These are phyloP conservation scores for Mucor velutinosus DNA, from an alignment of 371 early-diverging fungal species.

Conservation along the genomic window DNA sequence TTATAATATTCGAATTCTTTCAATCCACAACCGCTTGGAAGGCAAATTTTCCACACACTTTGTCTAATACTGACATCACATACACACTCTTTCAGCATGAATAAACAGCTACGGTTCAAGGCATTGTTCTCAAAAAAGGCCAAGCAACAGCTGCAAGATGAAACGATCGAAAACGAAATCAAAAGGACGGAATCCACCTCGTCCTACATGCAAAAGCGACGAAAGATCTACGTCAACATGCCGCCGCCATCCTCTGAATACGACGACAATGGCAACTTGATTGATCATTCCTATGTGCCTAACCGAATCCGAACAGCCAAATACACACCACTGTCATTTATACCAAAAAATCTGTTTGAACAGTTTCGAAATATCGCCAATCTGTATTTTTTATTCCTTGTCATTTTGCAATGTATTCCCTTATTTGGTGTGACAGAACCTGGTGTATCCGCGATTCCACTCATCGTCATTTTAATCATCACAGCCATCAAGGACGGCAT, in stretches of 20 bases:
- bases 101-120: conserved; percentile 14
- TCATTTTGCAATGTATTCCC: conserved; percentile 83
- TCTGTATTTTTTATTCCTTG: conserved; percentile 87
- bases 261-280: conserved; percentile 24
- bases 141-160: conserved; percentile 11
- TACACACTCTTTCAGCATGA: neutral
- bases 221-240: conserved; percentile 49
- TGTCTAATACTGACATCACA: neutral
- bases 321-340: conserved; percentile 83
- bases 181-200: conserved; percentile 43
- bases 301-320: conserved; percentile 84
- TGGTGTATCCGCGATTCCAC: conserved; percentile 82
- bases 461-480: conserved; percentile 77
- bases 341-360: conserved; percentile 91
- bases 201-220: conserved; percentile 45
- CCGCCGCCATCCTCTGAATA: conserved; percentile 29
- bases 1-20: neutral
- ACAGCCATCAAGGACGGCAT: conserved; percentile 93
- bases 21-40: neutral
- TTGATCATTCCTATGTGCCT: conserved; percentile 29
- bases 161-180: conserved; percentile 20
- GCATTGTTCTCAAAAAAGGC: conserved; percentile 20
- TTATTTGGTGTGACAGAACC: conserved; percentile 72
- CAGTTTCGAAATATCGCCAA: conserved; percentile 94
- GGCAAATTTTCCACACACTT: neutral